phyloP scores from a whole-genome alignment of 1,139 yeast species.

The Komagataea norvegica region DNA sequence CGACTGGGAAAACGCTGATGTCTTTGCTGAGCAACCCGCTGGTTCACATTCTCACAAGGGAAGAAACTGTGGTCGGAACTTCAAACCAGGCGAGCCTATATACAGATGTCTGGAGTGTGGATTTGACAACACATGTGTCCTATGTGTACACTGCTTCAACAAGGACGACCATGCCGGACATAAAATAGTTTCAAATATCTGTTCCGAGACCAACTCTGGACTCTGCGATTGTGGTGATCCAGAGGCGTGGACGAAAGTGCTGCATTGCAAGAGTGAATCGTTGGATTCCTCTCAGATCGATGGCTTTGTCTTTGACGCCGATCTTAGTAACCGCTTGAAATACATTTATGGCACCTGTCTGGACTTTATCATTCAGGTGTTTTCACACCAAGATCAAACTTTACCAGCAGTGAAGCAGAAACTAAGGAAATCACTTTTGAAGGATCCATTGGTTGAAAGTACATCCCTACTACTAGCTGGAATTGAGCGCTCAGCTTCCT shows the following conservation, averaged over 20 bases:
- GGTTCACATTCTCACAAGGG: conserved; percentile 35
- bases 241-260: conserved; percentile 50
- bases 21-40: background rate
- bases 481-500: background rate
- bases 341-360: conserved; percentile 37
- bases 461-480: background rate
- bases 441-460: background rate
- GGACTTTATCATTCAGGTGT: conserved; percentile 47
- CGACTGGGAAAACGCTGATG: conserved; percentile 1
- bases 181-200: conserved; percentile 49
- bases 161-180: conserved; percentile 62
- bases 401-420: conserved; percentile 13
- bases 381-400: conserved; percentile 26
- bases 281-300: conserved; percentile 37
- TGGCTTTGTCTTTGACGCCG: conserved; percentile 61
- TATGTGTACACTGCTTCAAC: conserved; percentile 68
- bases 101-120: conserved; percentile 68
- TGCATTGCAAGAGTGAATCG: conserved; percentile 38
- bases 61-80: conserved; percentile 60
- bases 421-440: conserved; percentile 1
- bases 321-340: conserved; percentile 30
- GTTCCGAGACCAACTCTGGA: conserved; percentile 49
- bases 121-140: conserved; percentile 68
- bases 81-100: conserved; percentile 56
- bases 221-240: conserved; percentile 70